Evolutionary conservation across 2,329 filamentous ascomycete genomes (phyloP).

Genomic region (Epichloe aotearoae): DNA sequence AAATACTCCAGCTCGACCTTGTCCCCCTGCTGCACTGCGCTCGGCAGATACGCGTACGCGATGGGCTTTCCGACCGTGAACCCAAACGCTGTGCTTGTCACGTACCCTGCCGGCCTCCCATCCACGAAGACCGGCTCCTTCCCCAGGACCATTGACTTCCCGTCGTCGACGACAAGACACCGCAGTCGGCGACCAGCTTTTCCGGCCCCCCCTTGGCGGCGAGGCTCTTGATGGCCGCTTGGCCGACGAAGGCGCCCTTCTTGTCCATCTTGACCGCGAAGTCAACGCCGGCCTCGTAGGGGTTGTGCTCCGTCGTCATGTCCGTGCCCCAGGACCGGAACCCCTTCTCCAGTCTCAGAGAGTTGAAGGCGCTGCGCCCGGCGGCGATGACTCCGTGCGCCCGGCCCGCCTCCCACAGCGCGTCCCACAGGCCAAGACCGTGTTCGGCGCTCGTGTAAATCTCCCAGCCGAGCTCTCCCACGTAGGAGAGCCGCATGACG

Average conservation of each 20-base stretch:
- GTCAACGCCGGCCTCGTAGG: slow-evolving; percentile 43
- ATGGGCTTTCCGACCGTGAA: slow-evolving; percentile 46
- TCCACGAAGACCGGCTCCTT: slow-evolving; percentile 46
- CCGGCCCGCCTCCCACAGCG: slow-evolving; percentile 40
- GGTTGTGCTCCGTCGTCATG: slow-evolving; percentile 47
- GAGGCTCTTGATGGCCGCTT: slow-evolving; percentile 30
- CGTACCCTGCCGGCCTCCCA: slow-evolving; percentile 37
- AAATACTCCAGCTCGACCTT: slow-evolving; percentile 50
- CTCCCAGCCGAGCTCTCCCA: slow-evolving; percentile 51
- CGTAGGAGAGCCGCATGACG: slow-evolving; percentile 42
- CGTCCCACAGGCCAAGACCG: slow-evolving; percentile 45
- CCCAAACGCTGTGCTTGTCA: slow-evolving; percentile 48
- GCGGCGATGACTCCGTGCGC: slow-evolving; percentile 42
- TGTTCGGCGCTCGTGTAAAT: slow-evolving; percentile 46
- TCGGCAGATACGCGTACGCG: slow-evolving; percentile 45
- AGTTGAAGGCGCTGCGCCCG: slow-evolving; percentile 43
- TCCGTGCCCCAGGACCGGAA: slow-evolving; percentile 44
- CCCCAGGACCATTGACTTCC: slow-evolving; percentile 41
- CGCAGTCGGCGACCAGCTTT: slow-evolving; percentile 24
- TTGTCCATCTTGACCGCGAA: slow-evolving; percentile 35
- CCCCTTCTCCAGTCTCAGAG: slow-evolving; percentile 46
- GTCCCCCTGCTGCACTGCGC: slow-evolving; percentile 30
- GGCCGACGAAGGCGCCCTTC: slow-evolving; percentile 33
- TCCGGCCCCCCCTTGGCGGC: slow-evolving; percentile 9
- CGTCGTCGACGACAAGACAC: slow-evolving; percentile 42